phyloP scores from a whole-genome alignment of 257 asterid species.

The Penstemon davidsonii region DNA sequence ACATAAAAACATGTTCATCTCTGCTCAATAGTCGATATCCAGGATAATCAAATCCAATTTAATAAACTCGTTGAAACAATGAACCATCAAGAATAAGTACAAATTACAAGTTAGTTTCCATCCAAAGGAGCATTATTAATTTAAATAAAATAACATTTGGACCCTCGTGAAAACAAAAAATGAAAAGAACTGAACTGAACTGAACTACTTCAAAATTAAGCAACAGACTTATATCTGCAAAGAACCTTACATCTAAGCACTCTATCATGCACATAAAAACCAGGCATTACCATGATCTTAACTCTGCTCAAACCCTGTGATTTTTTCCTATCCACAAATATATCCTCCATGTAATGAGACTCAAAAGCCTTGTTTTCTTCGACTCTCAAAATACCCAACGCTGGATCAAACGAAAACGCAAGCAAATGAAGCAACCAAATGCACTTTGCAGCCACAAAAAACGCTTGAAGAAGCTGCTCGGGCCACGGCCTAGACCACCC shows the following conservation, averaged over 20 bases:
- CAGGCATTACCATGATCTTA: slow-evolving; percentile 94
- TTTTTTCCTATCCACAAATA: slow-evolving; percentile 55
- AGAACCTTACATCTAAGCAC: slow-evolving; percentile 82
- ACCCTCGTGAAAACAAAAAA: too few species aligned
- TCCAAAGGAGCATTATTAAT: too few species aligned
- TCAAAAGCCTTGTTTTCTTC: slow-evolving; percentile 64
- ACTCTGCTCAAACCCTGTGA: slow-evolving; percentile 56
- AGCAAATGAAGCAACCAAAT: slow-evolving; percentile 94
- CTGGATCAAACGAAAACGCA: slow-evolving; percentile 68
- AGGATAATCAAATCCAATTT: background rate
- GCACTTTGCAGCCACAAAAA: slow-evolving; percentile 89
- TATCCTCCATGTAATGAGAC: slow-evolving; percentile 72
- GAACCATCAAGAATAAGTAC: background rate
- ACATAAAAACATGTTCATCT: too few species aligned
- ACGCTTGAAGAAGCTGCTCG: slow-evolving; percentile 88
- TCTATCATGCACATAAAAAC: slow-evolving; percentile 78
- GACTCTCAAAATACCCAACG: slow-evolving; percentile 59
- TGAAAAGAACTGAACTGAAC: background rate
- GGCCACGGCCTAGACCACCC: slow-evolving; percentile 94
- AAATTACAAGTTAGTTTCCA: background rate
- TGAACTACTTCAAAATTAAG: slow-evolving; percentile 18
- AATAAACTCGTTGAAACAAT: background rate
- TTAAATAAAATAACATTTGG: too few species aligned
- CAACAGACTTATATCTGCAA: slow-evolving; percentile 65
- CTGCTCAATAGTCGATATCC: too few species aligned